Evolutionary conservation across 1,284 basidiomycete genomes (phyloP).

Genomic region (Cutaneotrichosporon dermatis): DNA sequence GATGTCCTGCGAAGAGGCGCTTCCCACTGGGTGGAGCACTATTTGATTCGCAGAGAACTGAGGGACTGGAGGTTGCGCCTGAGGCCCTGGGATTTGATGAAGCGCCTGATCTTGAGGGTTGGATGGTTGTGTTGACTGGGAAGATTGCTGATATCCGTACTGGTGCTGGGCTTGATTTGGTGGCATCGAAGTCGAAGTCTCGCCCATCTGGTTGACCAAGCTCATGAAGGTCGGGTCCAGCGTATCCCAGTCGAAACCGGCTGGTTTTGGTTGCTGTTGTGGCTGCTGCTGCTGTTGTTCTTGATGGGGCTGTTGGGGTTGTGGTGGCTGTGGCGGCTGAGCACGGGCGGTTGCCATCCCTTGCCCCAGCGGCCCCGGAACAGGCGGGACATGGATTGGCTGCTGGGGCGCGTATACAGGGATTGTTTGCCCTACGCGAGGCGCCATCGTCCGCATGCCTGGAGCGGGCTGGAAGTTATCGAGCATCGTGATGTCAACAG

Average conservation of each 20-base stretch:
- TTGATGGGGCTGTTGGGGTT: background rate
- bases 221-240: slow-evolving; percentile 36
- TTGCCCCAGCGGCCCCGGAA: background rate
- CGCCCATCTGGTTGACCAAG: slow-evolving; percentile 27
- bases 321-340: background rate
- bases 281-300: background rate
- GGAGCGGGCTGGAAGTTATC: slow-evolving; percentile 7
- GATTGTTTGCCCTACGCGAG: background rate
- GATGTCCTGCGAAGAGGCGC: background rate
- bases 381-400: background rate
- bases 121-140: no score
- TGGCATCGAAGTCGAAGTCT: background rate
- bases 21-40: background rate
- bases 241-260: slow-evolving; percentile 32
- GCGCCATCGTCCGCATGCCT: slow-evolving; percentile 1
- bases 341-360: background rate
- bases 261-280: background rate
- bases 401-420: background rate
- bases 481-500: slow-evolving; percentile 4
- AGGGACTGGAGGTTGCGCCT: no score
- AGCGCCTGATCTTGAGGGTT: no score
- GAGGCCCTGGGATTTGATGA: no score
- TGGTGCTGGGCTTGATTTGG: background rate
- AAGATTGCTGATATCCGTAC: background rate
- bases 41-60: background rate